Conservation (phyloP, 345 rosid species). For the Barbarea vulgaris region DNA sequence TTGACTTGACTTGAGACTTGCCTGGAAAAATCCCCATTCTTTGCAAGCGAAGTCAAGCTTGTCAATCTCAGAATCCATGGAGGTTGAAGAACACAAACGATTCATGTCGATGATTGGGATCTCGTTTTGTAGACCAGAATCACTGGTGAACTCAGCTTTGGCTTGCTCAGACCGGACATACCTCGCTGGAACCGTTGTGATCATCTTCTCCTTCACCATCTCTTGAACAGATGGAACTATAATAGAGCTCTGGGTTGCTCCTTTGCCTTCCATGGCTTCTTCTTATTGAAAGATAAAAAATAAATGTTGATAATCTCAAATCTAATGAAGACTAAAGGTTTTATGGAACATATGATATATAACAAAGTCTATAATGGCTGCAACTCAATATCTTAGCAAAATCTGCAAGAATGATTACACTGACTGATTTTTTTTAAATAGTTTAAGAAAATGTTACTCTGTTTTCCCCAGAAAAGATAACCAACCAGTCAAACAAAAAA, state of each 20-base stretch:
- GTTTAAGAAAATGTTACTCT: too few relatives aligned
- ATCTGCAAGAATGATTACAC: too few relatives aligned
- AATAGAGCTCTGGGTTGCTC: constrained; percentile 21
- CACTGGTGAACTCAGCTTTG: not conserved
- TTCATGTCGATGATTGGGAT: constrained; percentile 30
- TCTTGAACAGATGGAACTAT: constrained; percentile 37
- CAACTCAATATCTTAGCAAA: too few relatives aligned
- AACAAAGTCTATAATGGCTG: too few relatives aligned
- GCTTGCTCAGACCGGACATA: constrained; percentile 23
- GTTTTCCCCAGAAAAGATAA: too few relatives aligned
- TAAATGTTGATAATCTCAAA: not conserved
- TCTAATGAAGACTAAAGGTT: not conserved
- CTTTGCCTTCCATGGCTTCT: constrained; percentile 12
- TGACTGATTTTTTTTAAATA: too few relatives aligned
- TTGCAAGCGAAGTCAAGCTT: constrained; percentile 57
- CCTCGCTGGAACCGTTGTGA: constrained; percentile 27
- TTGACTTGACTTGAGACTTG: constrained; percentile 2
- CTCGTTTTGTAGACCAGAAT: not conserved
- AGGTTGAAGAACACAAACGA: constrained; percentile 7
- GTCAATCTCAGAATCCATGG: constrained; percentile 29
- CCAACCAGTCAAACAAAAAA: too few relatives aligned
- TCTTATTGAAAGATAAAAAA: not conserved
- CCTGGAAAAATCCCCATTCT: constrained; percentile 57
- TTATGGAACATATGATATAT: too few relatives aligned
- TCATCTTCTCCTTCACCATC: constrained; percentile 20